Base-by-base conservation (phyloP, 2,329 filamentous ascomycete species). In the Anthostomella pinea region DNA sequence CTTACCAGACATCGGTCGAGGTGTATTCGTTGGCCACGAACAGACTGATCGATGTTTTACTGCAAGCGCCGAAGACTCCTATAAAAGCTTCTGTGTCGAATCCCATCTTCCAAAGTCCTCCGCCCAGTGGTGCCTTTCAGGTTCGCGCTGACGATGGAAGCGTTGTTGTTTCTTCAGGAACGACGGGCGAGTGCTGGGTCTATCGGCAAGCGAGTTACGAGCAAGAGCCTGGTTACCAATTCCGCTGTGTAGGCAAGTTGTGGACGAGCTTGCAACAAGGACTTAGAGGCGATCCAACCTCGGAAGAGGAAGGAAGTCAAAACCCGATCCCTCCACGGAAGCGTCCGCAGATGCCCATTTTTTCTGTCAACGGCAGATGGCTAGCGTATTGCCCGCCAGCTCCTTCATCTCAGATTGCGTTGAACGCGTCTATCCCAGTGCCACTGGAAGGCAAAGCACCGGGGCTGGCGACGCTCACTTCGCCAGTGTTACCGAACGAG, bases 1-100 rank as follows among this genome's bases (percentile, higher is more conserved):
- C 74, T 30, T 94, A 91, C 54, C 89, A 95, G 62, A 96, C 90
- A 0, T 83, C 84, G 0, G 87, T 95, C 5, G 88, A 96, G 51
- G 70, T 97, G 0, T 95, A 91, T 62, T 96, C 90, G 1, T 67
- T 97, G 41, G 80, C 77, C 50, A 86, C 82, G n/a, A 82, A 81
- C 51, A 73, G 77, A 43, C 77, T 79, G 37, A 65, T 96, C 36
- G 77, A 82, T 17, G 84, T 86, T 1, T 68, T 97, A 7, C 81
- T 94, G 42, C 77, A 81, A 51, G 81, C 83, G 27, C 76, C 85
- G 32, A 71, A 79, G 57, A 68, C 79, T 35, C 66, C 78, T 30
- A 62, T 86, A 52, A 70, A 74, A 53, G 67, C 76, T 41, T 67
- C 81, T 23, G 64, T 80, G 19, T 70, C 72, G 1, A 79, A 83